Evolutionary conservation across 345 rosid genomes (phyloP).

Genomic region (Excoecaria agallocha): DNA sequence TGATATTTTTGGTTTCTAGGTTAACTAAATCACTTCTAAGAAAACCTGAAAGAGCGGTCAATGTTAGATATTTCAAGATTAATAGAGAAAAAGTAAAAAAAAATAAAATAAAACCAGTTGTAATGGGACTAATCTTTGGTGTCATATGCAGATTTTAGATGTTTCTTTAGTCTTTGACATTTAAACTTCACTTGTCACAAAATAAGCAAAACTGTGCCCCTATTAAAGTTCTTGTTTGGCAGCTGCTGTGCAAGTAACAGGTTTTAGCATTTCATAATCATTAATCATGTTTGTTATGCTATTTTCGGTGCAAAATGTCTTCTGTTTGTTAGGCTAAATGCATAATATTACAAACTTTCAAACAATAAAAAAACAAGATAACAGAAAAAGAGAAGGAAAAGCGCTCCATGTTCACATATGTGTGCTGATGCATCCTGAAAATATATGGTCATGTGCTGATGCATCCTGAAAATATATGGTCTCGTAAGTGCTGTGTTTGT

Average conservation of each 20-base stretch:
- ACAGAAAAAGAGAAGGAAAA: not conserved
- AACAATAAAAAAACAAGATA: not conserved
- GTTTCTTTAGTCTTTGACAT: too few species aligned
- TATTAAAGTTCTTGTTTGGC: not conserved
- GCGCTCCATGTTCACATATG: not conserved
- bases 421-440: not conserved
- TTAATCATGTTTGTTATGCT: not conserved
- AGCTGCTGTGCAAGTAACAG: not conserved
- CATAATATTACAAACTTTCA: not conserved
- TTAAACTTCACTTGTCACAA: too few species aligned
- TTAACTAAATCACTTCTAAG: not conserved
- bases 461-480: constrained; percentile 1
- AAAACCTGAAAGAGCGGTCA: not conserved
- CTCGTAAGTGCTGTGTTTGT: not conserved
- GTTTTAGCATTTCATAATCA: not conserved
- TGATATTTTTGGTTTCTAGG: not conserved
- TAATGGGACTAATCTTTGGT: not conserved
- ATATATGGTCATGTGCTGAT: not conserved
- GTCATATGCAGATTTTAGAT: not conserved
- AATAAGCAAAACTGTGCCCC: too few species aligned
- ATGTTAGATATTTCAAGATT: not conserved
- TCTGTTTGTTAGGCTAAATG: not conserved
- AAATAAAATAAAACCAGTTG: not conserved
- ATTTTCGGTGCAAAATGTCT: not conserved
- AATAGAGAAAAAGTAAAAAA: too few species aligned